A percentile compares a stretch with the other conserved stretches of the same genome.
Evolutionary conservation across 1,284 basidiomycete genomes (phyloP).

Genomic region (Puccinia polysora): DNA sequence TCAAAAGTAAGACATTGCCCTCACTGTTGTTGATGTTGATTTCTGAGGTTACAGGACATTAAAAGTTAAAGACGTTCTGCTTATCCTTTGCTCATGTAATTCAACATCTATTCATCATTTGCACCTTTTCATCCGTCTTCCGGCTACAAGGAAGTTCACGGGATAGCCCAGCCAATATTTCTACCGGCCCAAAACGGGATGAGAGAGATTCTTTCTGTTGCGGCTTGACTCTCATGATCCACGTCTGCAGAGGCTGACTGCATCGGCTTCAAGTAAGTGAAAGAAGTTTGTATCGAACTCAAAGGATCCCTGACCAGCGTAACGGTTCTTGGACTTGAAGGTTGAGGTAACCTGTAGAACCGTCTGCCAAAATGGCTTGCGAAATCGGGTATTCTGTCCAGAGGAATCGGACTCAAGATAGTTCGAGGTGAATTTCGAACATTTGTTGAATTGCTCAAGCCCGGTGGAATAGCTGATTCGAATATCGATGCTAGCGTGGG

Average conservation of each 20-base stretch:
- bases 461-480: conserved; percentile 78
- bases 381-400: conserved; percentile 74
- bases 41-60: too few species aligned
- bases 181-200: conserved; percentile 91
- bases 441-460: conserved; percentile 68
- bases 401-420: conserved; percentile 57
- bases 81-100: too few species aligned
- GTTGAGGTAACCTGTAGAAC: conserved; percentile 64
- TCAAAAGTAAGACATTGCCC: too few species aligned
- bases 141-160: too few species aligned
- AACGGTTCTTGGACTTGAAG: neutral
- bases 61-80: too few species aligned
- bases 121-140: too few species aligned
- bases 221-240: conserved; percentile 51
- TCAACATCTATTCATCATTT: too few species aligned
- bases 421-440: conserved; percentile 65
- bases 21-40: too few species aligned
- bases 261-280: conserved; percentile 54
- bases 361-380: conserved; percentile 69
- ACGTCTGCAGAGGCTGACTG: conserved; percentile 51
- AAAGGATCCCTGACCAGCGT: conserved; percentile 1
- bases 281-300: neutral
- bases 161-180: conserved; percentile 74
- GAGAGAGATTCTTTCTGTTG: conserved; percentile 57
- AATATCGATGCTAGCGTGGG: conserved; percentile 77